These are phyloP conservation scores for Boechera retrofracta DNA, from an alignment of 345 rosid species.

Conservation along the genomic window DNA sequence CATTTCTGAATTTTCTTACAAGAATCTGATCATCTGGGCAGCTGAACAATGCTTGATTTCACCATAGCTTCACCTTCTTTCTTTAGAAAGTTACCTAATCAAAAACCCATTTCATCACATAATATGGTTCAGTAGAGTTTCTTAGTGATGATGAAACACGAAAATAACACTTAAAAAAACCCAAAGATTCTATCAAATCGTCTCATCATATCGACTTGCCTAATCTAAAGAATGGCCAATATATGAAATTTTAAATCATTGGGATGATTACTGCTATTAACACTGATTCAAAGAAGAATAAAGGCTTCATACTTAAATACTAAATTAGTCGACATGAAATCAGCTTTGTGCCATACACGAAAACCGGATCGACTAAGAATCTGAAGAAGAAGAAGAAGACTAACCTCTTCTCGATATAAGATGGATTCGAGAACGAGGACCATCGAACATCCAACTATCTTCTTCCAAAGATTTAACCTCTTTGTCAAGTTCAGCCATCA, in stretches of 20 bases:
- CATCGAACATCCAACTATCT: constrained; percentile 93
- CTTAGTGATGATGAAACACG: constrained; percentile 4
- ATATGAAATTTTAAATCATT: background rate
- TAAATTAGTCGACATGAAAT: background rate
- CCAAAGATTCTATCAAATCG: background rate
- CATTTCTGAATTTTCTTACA: background rate
- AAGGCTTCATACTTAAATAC: background rate
- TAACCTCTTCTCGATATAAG: constrained; percentile 77
- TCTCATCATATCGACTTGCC: background rate
- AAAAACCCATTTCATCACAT: background rate
- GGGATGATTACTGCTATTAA: background rate
- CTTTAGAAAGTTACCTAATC: constrained; percentile 39
- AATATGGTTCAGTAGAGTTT: background rate
- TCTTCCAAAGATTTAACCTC: constrained; percentile 88
- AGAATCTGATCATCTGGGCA: constrained; percentile 33
- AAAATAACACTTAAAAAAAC: background rate
- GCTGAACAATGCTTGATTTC: constrained; percentile 32
- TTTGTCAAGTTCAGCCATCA: constrained; percentile 72
- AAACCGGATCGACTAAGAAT: background rate
- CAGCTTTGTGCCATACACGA: background rate
- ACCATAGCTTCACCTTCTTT: constrained; percentile 22
- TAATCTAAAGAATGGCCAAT: background rate
- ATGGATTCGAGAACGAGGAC: constrained; percentile 86
- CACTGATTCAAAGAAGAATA: background rate
- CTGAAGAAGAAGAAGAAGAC: constrained; percentile 7